A percentile compares a stretch with the other conserved stretches of the same genome.
phyloP scores from a whole-genome alignment of 2,329 filamentous ascomycete genomes.

The Ophiostoma fasciatum region DNA sequence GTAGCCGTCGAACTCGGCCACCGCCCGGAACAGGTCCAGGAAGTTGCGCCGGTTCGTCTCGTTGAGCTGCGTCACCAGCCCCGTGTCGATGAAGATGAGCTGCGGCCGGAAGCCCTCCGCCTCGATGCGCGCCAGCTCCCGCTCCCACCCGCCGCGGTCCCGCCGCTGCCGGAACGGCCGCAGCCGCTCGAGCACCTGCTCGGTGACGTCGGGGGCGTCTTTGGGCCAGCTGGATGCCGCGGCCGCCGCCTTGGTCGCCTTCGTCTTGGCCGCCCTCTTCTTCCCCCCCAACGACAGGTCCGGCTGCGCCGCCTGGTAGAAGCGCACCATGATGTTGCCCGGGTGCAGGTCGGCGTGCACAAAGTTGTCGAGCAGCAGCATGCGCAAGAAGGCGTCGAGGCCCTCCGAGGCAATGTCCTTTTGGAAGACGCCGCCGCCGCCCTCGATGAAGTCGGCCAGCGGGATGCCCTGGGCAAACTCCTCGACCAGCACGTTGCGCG shows the following conservation, averaged over 20 bases:
- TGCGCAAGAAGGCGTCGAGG: slow-evolving; percentile 86
- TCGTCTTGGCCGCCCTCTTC: too few species aligned
- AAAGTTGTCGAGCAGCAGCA: slow-evolving; percentile 96
- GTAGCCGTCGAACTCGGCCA: slow-evolving; percentile 95
- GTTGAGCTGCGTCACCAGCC: slow-evolving; percentile 87
- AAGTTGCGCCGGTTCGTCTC: slow-evolving; percentile 78
- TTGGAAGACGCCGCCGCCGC: slow-evolving; percentile 84
- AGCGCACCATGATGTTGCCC: slow-evolving; percentile 98
- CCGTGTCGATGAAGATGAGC: slow-evolving; percentile 93
- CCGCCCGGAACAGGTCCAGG: slow-evolving; percentile 84
- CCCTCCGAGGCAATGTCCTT: slow-evolving; percentile 91
- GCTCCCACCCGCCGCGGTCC: slow-evolving; percentile 55
- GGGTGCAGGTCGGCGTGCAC: slow-evolving; percentile 93
- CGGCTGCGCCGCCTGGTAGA: slow-evolving; percentile 70
- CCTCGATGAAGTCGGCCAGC: slow-evolving; percentile 75
- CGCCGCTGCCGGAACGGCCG: slow-evolving; percentile 51
- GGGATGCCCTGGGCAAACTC: slow-evolving; percentile 94
- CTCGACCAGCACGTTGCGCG: slow-evolving; percentile 81
- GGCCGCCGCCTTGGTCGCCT: too few species aligned
- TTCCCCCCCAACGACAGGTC: slow-evolving; percentile 32
- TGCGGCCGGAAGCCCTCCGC: slow-evolving; percentile 82
- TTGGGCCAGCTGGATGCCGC: slow-evolving; percentile 13
- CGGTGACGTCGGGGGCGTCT: slow-evolving; percentile 56
- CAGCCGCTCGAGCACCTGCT: slow-evolving; percentile 68
- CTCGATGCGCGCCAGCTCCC: slow-evolving; percentile 63